A percentile compares a stretch with the other conserved stretches of the same genome.
Evolutionary conservation across 2,329 filamentous ascomycete genomes (phyloP).

Genomic region (Pseudogymnoascus sp.): DNA sequence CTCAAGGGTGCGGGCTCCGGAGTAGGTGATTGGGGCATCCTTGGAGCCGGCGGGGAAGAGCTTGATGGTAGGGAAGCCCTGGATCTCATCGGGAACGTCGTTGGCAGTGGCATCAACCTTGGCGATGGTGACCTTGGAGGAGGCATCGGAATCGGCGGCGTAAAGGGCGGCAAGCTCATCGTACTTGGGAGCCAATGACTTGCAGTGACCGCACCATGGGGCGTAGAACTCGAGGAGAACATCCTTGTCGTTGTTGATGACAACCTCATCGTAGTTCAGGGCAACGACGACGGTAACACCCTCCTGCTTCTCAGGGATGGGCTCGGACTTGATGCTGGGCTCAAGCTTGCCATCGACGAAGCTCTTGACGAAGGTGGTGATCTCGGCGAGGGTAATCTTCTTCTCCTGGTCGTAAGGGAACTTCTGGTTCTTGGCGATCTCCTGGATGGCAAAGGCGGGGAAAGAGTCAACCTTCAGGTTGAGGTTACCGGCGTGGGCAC

Average conservation of each 20-base stretch:
- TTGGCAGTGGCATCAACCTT: conserved; percentile 97
- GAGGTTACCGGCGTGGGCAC: conserved; percentile 90
- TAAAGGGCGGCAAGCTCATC: conserved; percentile 80
- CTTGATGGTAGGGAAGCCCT: conserved; percentile 99
- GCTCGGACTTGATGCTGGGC: conserved; percentile 97
- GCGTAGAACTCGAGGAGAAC: conserved; percentile 98
- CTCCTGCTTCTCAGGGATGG: conserved; percentile 87
- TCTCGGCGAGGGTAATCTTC: conserved; percentile 62
- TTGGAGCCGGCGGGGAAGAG: conserved; percentile 89
- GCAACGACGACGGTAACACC: conserved; percentile 85
- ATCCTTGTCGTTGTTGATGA: conserved; percentile 91
- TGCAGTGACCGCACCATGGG: conserved; percentile 99
- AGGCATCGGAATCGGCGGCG: conserved; percentile 65
- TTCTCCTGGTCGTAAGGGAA: conserved; percentile 85
- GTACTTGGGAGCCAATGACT: conserved; percentile 93
- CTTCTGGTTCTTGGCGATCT: conserved; percentile 91
- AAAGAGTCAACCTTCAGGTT: conserved; percentile 95
- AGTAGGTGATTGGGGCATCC: conserved; percentile 76
- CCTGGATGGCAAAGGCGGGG: conserved; percentile 96
- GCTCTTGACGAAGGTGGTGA: conserved; percentile 77
- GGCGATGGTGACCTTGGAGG: conserved; percentile 81
- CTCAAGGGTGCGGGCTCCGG: conserved; percentile 78
- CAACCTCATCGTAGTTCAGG: conserved; percentile 85
- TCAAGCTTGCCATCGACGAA: conserved; percentile 82
- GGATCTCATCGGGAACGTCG: conserved; percentile 93